Evolutionary conservation across 1,139 yeast species (phyloP), one percentile per base, ranked within the genome.

Genomic region (Saccharomyces pastorianus): DNA sequence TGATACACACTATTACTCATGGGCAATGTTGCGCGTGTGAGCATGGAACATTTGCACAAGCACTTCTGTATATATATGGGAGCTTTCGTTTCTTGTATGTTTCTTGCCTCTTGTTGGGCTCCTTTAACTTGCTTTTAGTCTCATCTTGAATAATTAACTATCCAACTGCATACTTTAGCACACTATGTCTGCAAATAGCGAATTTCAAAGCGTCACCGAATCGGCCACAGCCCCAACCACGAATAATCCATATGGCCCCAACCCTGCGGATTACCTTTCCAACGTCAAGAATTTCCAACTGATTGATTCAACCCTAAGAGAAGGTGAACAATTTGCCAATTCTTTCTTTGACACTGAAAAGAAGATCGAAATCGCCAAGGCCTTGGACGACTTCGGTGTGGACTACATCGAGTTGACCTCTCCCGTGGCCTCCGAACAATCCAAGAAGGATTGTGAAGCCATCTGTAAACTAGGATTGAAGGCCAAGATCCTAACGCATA

Each of bases 181-280:
- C 26, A 49, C 17, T 5, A 46, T 49, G 54, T 17, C 26, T 44
- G 49, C 44, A 29, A 48, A n/a, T 31, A 52, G 46, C 17, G 52
- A 53, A 14, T 53, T 50, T 20, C 55, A 53, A 32, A 25, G 46
- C 11, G 55, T 53, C 9, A 53, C 55, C 4, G 55, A 53, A 31
- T 46, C 51, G 11, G 41, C 53, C 51, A 52, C 48, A 26, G n/a
- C 49, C 14, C 47, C 42, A 28, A 47, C 53, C 47, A 47, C 29
- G 31, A 42, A 58, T 20, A 20, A 20, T 20, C 23, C 23, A 20
- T 20, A 20, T 20, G 23, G 23, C 23, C 23, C 23, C 23, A 20
- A 20, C 23, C 23, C 23, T 20, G 23, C 23, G 2, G 23, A 20
- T 20, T 20, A 20, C 23, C 23, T 20, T 20, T 20, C 23, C 23